Percentiles rank a stretch among this genome's conserved stretches.
These are phyloP conservation scores for Spiromastix sp. DNA, from an alignment of 2,329 filamentous ascomycete species.

Conservation along the genomic window DNA sequence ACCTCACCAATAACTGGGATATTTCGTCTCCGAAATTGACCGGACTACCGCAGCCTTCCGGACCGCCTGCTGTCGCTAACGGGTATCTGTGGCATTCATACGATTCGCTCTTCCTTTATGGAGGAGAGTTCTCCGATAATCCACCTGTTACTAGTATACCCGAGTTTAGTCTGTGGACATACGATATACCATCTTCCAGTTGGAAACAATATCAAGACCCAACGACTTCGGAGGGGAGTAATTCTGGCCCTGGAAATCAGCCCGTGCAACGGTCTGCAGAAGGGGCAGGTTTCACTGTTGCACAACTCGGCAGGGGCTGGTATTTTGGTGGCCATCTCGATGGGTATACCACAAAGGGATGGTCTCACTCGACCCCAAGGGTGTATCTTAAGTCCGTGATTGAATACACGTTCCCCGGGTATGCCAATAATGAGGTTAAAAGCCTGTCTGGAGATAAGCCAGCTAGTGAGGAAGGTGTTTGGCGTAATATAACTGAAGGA, in stretches of 20 bases:
- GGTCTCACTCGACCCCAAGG: constrained; percentile 54
- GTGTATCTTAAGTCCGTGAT: constrained; percentile 65
- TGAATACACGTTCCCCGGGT: constrained; percentile 66
- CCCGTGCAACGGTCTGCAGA: constrained; percentile 61
- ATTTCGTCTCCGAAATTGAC: constrained; percentile 52
- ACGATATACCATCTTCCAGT: constrained; percentile 46
- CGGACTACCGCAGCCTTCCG: constrained; percentile 54
- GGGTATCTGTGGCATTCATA: constrained; percentile 70
- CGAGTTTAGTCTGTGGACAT: constrained; percentile 59
- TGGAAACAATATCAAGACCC: constrained; percentile 57
- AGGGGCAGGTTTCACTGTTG: constrained; percentile 60
- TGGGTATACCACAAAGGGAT: constrained; percentile 51
- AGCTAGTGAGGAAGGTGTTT: constrained; percentile 53
- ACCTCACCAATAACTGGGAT: constrained; percentile 63
- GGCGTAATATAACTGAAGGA: constrained; percentile 64
- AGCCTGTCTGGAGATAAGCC: constrained; percentile 42
- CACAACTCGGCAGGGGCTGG: constrained; percentile 59
- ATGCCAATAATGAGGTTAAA: constrained; percentile 52
- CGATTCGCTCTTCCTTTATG: constrained; percentile 60
- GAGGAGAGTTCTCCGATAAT: constrained; percentile 60
- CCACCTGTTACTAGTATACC: constrained; percentile 47
- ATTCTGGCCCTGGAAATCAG: constrained; percentile 45
- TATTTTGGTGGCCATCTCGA: constrained; percentile 74
- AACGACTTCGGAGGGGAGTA: constrained; percentile 52
- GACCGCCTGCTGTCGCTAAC: constrained; percentile 59